Evolutionary conservation across 306 rosid species (phyloP).

Genomic region (Carpinus viminea): DNA sequence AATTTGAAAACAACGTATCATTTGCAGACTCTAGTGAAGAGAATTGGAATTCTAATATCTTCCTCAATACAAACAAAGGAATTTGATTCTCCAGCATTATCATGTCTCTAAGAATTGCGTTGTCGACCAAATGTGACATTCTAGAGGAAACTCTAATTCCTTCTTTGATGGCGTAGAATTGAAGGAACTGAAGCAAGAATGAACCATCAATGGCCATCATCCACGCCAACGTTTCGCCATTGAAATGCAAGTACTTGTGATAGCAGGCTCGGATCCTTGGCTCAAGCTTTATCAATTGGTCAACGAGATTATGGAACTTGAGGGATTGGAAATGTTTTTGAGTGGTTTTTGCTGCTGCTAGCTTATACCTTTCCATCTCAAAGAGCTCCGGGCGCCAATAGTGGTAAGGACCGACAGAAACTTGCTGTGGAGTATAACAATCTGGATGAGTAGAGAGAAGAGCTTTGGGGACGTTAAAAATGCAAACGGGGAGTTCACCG

Average conservation of each 20-base stretch:
- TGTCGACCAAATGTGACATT: constrained; percentile 69
- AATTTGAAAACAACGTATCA: constrained; percentile 47
- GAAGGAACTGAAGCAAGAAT: constrained; percentile 72
- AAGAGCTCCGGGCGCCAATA: constrained; percentile 68
- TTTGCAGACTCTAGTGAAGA: constrained; percentile 45
- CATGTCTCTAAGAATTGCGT: constrained; percentile 65
- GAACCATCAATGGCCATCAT: constrained; percentile 74
- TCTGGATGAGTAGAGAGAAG: constrained; percentile 55
- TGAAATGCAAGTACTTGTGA: constrained; percentile 68
- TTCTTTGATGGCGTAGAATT: constrained; percentile 47
- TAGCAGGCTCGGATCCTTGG: constrained; percentile 54
- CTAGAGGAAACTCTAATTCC: constrained; percentile 44
- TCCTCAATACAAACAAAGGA: constrained; percentile 63
- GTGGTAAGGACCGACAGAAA: constrained; percentile 83
- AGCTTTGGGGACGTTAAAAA: constrained; percentile 60
- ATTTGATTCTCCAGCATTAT: constrained; percentile 84
- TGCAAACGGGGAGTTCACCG: constrained; percentile 42
- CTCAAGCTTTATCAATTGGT: constrained; percentile 51
- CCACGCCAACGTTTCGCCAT: constrained; percentile 72
- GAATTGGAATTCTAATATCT: constrained; percentile 51
- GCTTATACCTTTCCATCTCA: constrained; percentile 74
- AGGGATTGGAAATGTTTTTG: constrained; percentile 47
- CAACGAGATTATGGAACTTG: constrained; percentile 47
- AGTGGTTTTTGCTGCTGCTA: constrained; percentile 58
- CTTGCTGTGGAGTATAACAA: constrained; percentile 68